phyloP scores from a whole-genome alignment of 108 stramenopile species.

The Cyclotella kingstonii region DNA sequence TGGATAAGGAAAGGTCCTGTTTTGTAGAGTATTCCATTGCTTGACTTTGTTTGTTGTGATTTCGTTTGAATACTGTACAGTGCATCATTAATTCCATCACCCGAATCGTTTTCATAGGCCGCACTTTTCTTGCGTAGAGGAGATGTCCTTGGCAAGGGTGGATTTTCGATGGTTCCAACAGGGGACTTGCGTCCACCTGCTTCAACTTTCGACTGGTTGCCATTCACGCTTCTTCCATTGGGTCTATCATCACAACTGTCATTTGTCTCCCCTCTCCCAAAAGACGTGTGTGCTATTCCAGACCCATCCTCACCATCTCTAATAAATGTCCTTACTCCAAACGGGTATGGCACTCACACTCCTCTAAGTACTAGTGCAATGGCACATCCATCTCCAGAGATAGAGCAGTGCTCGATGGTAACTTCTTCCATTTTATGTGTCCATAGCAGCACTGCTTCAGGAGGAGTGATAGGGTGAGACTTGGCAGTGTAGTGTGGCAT shows the following conservation, averaged over 20 bases:
- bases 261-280: neutral
- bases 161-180: conserved; percentile 6
- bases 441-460: conserved; percentile 64
- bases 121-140: neutral
- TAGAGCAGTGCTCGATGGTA: conserved; percentile 47
- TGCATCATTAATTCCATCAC: neutral
- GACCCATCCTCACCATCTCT: conserved; percentile 58
- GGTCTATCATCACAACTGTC: neutral
- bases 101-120: neutral
- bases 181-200: neutral
- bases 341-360: conserved; percentile 47
- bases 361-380: conserved; percentile 58
- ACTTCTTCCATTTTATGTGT: conserved; percentile 57
- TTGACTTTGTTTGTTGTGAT: neutral
- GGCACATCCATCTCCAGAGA: conserved; percentile 76
- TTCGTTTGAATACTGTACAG: neutral
- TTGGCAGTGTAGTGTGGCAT: neutral
- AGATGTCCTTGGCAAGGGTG: conserved; percentile 13
- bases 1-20: conserved; percentile 78
- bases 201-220: neutral
- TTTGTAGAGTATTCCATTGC: conserved; percentile 65
- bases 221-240: neutral
- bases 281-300: neutral
- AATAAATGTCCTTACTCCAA: conserved; percentile 64
- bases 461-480: neutral